phyloP scores from a whole-genome alignment of 371 early-diverging fungal species.

The Dichotomocladium elegans region DNA sequence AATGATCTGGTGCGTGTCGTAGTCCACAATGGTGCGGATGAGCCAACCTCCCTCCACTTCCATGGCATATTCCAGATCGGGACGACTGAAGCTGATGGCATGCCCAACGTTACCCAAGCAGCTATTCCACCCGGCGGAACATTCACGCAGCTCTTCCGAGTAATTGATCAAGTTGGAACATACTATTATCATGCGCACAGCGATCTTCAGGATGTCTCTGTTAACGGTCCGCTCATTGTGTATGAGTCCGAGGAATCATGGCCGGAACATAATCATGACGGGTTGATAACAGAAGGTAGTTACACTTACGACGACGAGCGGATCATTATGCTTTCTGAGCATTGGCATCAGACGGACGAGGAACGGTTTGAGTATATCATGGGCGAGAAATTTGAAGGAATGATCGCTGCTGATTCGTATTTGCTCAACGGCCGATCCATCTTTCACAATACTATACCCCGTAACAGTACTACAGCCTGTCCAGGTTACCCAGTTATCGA shows the following conservation, averaged over 20 bases:
- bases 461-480: constrained; percentile 7
- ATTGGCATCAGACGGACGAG: constrained; percentile 31
- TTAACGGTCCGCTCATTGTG: constrained; percentile 43
- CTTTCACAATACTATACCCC: constrained; percentile 3
- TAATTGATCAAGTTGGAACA: constrained; percentile 35
- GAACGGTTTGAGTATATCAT: constrained; percentile 19
- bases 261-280: constrained; percentile 4
- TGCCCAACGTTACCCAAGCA: constrained; percentile 39
- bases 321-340: constrained; percentile 34
- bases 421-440: constrained; percentile 41
- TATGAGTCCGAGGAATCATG: constrained; percentile 30
- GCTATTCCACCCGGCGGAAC: constrained; percentile 25
- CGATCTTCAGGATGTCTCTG: constrained; percentile 30
- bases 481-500: constrained; percentile 27
- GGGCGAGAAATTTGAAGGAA: constrained; percentile 17
- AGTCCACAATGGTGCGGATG: constrained; percentile 24
- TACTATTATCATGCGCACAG: constrained; percentile 48
- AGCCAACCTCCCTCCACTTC: constrained; percentile 23
- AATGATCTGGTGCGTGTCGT: constrained; percentile 29
- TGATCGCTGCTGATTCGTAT: constrained; percentile 31
- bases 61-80: constrained; percentile 43
- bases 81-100: constrained; percentile 35
- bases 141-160: constrained; percentile 26
- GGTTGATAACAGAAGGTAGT: constrained; percentile 28
- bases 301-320: constrained; percentile 44